A percentile compares a stretch with the other conserved stretches of the same genome.
These are phyloP conservation scores for Raffaelea deltoideospora DNA, from an alignment of 2,329 filamentous ascomycete genomes.

Conservation along the genomic window DNA sequence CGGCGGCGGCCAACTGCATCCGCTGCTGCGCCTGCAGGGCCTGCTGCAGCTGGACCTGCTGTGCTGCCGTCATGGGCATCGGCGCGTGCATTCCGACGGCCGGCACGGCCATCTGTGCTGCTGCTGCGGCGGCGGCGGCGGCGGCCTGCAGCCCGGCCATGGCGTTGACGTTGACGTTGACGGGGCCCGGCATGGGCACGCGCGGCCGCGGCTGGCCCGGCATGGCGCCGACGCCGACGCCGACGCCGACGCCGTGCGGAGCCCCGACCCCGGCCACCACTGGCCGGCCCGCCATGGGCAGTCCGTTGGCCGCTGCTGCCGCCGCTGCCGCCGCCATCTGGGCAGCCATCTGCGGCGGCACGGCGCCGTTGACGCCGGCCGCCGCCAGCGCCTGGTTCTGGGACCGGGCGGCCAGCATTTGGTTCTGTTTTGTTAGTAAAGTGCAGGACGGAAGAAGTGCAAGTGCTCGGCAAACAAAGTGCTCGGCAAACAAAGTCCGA, in stretches of 20 bases:
- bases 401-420: conserved; percentile 8
- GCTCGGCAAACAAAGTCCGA: not conserved
- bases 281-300: conserved; percentile 22
- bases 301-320: conserved; percentile 13
- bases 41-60: conserved; percentile 50
- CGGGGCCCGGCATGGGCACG: conserved; percentile 38
- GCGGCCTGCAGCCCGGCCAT: conserved; percentile 33
- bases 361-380: conserved; percentile 19
- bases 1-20: conserved; percentile 31
- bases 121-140: conserved; percentile 33
- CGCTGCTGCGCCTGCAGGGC: conserved; percentile 41
- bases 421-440: conserved; percentile 8
- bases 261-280: conserved; percentile 30
- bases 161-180: conserved; percentile 34
- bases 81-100: too few relatives aligned
- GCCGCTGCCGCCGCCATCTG: conserved; percentile 21
- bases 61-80: conserved; percentile 47
- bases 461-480: not conserved
- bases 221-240: too few relatives aligned
- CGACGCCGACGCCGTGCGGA: conserved; percentile 16
- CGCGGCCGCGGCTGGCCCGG: conserved; percentile 32
- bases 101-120: too few relatives aligned
- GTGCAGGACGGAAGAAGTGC: too few relatives aligned
- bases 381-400: conserved; percentile 7
- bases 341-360: conserved; percentile 23